phyloP scores from a whole-genome alignment of 2,329 filamentous ascomycete genomes.

The Hymenoscyphus infarciens region DNA sequence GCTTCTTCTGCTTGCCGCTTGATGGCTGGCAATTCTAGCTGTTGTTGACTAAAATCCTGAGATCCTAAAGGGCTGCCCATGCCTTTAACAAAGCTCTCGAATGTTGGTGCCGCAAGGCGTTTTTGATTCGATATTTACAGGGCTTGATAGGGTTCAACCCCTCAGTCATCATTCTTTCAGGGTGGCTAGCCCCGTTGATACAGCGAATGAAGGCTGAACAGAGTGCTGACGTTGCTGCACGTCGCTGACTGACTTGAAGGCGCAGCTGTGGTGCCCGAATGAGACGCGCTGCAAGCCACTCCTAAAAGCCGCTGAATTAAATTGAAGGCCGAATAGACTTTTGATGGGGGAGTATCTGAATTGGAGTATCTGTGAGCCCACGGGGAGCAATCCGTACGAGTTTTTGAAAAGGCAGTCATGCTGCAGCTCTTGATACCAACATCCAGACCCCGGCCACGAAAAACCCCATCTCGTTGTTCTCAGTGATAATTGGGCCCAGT shows the following conservation, averaged over 20 bases:
- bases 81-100: background rate
- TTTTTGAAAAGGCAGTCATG: background rate
- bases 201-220: background rate
- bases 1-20: background rate
- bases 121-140: background rate
- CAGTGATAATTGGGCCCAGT: too few relatives aligned
- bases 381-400: background rate
- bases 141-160: constrained; percentile 5
- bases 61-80: background rate
- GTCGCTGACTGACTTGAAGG: constrained; percentile 2
- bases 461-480: background rate
- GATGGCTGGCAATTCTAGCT: background rate
- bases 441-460: background rate
- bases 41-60: background rate
- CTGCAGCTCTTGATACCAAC: background rate
- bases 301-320: background rate
- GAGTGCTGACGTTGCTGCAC: constrained; percentile 5
- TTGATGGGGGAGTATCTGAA: too few relatives aligned
- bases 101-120: background rate
- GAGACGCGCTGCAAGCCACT: constrained; percentile 1
- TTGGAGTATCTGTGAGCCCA: background rate
- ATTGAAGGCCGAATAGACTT: background rate
- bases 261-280: too few relatives aligned
- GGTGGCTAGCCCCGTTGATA: background rate
- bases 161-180: background rate